Percentiles rank a stretch among this genome's conserved stretches.
phyloP scores from a whole-genome alignment of 1,284 basidiomycete species.

The Prillingera fragicola region DNA sequence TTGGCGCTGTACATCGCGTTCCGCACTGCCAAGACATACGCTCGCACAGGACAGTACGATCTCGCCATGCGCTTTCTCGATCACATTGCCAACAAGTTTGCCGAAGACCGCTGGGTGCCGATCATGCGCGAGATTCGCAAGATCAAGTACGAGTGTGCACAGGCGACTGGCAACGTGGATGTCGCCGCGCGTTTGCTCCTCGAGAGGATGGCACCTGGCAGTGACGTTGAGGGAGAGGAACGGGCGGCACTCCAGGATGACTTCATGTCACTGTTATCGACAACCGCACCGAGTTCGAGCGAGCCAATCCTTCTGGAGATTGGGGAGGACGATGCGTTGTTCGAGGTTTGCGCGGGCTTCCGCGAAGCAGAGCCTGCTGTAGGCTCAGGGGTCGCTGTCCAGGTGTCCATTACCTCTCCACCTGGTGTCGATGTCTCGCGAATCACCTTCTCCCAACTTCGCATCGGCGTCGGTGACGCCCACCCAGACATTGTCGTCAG shows the following conservation, averaged over 20 bases:
- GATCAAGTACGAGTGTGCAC: constrained; percentile 73
- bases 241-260: constrained; percentile 54
- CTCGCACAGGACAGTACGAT: constrained; percentile 58
- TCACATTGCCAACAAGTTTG: constrained; percentile 74
- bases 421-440: constrained; percentile 26
- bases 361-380: constrained; percentile 61
- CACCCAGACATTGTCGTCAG: constrained; percentile 27
- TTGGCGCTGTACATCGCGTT: constrained; percentile 78
- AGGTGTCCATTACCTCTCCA: constrained; percentile 53
- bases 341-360: constrained; percentile 62
- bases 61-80: constrained; percentile 83
- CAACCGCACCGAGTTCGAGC: constrained; percentile 57
- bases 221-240: constrained; percentile 31
- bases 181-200: constrained; percentile 64
- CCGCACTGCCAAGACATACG: constrained; percentile 78
- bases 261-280: constrained; percentile 64
- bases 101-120: constrained; percentile 67
- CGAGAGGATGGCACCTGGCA: constrained; percentile 75
- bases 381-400: constrained; percentile 62
- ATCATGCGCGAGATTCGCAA: constrained; percentile 66
- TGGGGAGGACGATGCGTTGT: constrained; percentile 58
- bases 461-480: constrained; percentile 39
- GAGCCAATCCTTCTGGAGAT: constrained; percentile 61
- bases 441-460: constrained; percentile 33
- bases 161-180: constrained; percentile 67